Base-by-base conservation (phyloP, 2,329 filamentous ascomycete species). In the Trichoderma breve region DNA sequence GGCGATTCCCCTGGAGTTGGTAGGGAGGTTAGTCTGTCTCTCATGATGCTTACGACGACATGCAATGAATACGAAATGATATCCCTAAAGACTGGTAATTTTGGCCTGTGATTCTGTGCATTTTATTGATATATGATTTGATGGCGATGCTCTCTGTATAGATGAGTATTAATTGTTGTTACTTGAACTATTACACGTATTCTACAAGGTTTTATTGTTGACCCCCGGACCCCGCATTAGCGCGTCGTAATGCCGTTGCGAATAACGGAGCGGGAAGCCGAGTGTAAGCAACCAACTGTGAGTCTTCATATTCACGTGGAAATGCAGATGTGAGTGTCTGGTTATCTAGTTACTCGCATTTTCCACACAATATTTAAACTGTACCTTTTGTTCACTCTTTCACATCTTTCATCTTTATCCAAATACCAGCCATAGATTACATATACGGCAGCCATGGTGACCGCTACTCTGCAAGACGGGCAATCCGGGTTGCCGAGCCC, bases 401-500 rank as follows among this genome's bases (percentile, higher is more conserved):
- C 34, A 43, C 39, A n/a, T 43, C 36, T 6, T 47, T 47, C 24
- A 15, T 11, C 18, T 26, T 30, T 21, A 15, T 18, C 30, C 53
- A 67, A 66, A 11, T 21, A 51, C 61, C 11, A 39, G 6, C 18
- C 28, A 11, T 8, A 67, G 7, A 57, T 8, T 24, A 43, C 6
- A 36, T 15, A 60, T 6, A 68, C 9, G 26, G 26, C n/a, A n/a
- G 73, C 14, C 66, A 83, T 83, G 82, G 78, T 81, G 3, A 76
- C 75, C 69, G 72, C 74, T 4, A 76, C 74, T 21, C 72, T 80
- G 7, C 76, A 74, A 32, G 75, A 80, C 15, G 79, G 79, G 66
- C 84, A 86, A 75, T 81, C 87, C 1, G 86, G 84, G 63, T 84
- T 93, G 24, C 92, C 92, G 3, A 88, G 87, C 3, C 81, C 84